Percentiles rank a stretch among this genome's conserved stretches.
phyloP scores from a whole-genome alignment of 2,329 filamentous ascomycete species.

The Thelonectria rubi region DNA sequence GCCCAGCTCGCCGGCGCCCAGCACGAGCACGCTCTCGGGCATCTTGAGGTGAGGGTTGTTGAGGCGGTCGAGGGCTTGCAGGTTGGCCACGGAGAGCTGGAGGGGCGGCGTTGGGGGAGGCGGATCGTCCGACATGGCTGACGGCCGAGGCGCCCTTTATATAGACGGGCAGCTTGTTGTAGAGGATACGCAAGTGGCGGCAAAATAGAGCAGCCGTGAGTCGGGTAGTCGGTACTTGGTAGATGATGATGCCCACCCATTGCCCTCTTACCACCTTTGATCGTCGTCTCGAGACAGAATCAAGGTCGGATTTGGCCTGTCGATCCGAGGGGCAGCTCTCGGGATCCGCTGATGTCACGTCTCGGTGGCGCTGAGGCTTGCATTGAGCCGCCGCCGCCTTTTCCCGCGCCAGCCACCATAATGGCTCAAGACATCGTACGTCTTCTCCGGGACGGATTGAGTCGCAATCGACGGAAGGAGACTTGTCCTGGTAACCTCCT shows the following conservation, averaged over 20 bases:
- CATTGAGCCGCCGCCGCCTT: constrained; percentile 16
- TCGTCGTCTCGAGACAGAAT: not conserved
- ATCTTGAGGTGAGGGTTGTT: constrained; percentile 36
- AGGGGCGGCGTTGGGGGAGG: constrained; percentile 29
- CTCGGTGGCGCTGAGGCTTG: constrained; percentile 26
- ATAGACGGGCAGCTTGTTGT: not conserved
- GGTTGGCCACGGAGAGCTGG: constrained; percentile 40
- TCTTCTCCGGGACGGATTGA: not conserved
- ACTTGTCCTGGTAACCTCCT: not conserved
- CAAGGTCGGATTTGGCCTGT: constrained; percentile 10
- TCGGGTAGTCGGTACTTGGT: not conserved
- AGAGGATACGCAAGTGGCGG: not conserved
- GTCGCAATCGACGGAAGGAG: no score
- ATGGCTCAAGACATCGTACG: not conserved
- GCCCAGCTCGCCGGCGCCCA: constrained; percentile 75
- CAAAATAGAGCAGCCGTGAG: not conserved
- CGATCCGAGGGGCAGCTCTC: constrained; percentile 10
- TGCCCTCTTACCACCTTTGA: not conserved
- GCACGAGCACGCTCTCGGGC: constrained; percentile 59
- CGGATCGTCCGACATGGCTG: constrained; percentile 28
- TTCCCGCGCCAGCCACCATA: constrained; percentile 7
- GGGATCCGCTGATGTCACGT: constrained; percentile 34
- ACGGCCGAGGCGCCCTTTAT: constrained; percentile 18
- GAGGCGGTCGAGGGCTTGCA: constrained; percentile 38
- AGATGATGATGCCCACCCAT: not conserved